Percentiles rank a stretch among this genome's conserved stretches.
Conservation (phyloP, 306 rosid species). For the Chamaecrista fasciculata region DNA sequence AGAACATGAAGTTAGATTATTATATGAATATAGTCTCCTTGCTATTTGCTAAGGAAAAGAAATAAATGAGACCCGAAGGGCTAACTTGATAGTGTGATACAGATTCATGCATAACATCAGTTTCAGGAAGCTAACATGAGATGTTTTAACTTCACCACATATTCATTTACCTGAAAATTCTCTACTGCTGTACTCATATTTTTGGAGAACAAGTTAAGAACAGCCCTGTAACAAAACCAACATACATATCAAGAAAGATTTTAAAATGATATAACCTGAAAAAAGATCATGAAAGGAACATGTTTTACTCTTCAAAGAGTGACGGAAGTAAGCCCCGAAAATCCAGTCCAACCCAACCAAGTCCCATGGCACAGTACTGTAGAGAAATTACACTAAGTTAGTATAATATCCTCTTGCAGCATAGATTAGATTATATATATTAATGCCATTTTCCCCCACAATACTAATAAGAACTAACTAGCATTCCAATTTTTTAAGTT, state of each 20-base stretch:
- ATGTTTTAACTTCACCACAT: slow-evolving; percentile 26
- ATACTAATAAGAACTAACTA: slow-evolving; percentile 18
- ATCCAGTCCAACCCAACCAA: slow-evolving; percentile 99
- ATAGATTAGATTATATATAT: not conserved
- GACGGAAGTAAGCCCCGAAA: slow-evolving; percentile 94
- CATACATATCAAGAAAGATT: slow-evolving; percentile 20
- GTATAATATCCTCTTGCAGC: slow-evolving; percentile 27
- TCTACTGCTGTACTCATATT: slow-evolving; percentile 89
- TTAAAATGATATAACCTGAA: not conserved
- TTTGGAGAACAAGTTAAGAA: slow-evolving; percentile 86
- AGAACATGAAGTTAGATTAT: slow-evolving; percentile 24
- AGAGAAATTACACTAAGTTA: slow-evolving; percentile 32
- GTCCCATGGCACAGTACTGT: slow-evolving; percentile 99
- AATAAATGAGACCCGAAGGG: slow-evolving; percentile 18
- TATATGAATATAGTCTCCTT: not conserved
- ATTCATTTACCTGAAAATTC: slow-evolving; percentile 80
- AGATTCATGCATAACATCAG: slow-evolving; percentile 16
- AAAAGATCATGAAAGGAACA: slow-evolving; percentile 23
- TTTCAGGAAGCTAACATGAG: slow-evolving; percentile 19
- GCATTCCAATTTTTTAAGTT: slow-evolving; percentile 8
- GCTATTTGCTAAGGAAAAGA: slow-evolving; percentile 22
- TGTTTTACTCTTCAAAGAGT: slow-evolving; percentile 87
- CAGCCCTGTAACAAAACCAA: slow-evolving; percentile 69
- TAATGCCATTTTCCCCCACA: slow-evolving; percentile 9
- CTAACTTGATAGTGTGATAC: slow-evolving; percentile 9